Percentiles rank a stretch among this genome's conserved stretches.
Evolutionary conservation across 768 basidiomycete genomes (phyloP).

Genomic region (Naematelia aurantialba): DNA sequence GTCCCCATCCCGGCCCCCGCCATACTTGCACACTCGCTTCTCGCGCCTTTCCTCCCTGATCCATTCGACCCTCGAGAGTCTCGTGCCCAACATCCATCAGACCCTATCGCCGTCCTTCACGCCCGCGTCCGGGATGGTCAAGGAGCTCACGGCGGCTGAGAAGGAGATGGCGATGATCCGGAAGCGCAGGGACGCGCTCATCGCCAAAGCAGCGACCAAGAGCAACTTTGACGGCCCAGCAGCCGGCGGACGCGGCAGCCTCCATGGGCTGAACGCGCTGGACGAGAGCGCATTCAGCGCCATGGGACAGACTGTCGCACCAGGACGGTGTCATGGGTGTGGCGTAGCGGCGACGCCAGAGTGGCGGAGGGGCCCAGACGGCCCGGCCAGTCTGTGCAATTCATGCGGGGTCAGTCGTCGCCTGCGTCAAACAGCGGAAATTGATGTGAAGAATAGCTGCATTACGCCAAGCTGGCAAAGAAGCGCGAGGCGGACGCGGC

Average conservation of each 20-base stretch:
- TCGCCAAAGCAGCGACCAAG: constrained; percentile 22
- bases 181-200: constrained; percentile 32
- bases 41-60: constrained; percentile 17
- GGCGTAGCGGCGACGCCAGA: constrained; percentile 19
- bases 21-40: constrained; percentile 19
- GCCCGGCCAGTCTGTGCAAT: constrained; percentile 38
- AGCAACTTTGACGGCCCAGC: constrained; percentile 1
- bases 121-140: background rate
- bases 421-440: background rate
- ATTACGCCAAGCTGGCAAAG: constrained; percentile 25
- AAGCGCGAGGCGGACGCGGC: background rate
- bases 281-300: background rate
- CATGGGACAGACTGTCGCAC: background rate
- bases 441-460: constrained; percentile 5
- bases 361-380: constrained; percentile 44
- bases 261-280: background rate
- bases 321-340: constrained; percentile 36
- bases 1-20: constrained; percentile 16
- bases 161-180: constrained; percentile 40
- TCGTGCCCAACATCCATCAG: constrained; percentile 15
- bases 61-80: constrained; percentile 14
- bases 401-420: constrained; percentile 38
- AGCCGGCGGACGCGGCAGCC: constrained; percentile 8
- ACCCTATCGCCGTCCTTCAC: constrained; percentile 14
- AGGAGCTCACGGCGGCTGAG: constrained; percentile 17